A percentile compares a stretch with the other conserved stretches of the same genome.
phyloP scores from a whole-genome alignment of 345 rosid species.

The Rhizophora apiculata region DNA sequence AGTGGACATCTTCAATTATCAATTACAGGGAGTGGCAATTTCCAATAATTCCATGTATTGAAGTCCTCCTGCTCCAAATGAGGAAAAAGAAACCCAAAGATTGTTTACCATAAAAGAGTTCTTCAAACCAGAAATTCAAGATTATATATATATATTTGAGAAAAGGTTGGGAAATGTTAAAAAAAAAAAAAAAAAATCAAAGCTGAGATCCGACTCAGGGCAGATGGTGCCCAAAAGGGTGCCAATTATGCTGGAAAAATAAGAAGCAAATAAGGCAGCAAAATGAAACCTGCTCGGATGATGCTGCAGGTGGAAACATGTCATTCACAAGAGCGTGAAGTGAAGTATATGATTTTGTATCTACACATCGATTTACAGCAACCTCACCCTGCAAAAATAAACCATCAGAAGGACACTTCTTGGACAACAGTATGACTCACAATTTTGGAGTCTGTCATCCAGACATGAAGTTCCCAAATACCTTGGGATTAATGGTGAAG shows the following conservation, averaged over 20 bases:
- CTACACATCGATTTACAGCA: conserved; percentile 71
- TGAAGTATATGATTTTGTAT: conserved; percentile 76
- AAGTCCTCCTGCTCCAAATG: conserved; percentile 64
- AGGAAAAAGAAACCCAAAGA: conserved; percentile 7
- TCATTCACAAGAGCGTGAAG: conserved; percentile 79
- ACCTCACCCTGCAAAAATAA: conserved; percentile 75
- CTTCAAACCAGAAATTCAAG: background rate
- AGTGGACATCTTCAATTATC: conserved; percentile 33
- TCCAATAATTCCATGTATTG: conserved; percentile 96
- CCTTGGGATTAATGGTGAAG: conserved; percentile 96
- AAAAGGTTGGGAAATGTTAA: background rate
- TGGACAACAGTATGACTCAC: background rate
- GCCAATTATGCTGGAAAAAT: background rate
- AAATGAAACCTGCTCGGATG: conserved; percentile 62
- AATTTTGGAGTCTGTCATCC: background rate
- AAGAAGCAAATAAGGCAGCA: conserved; percentile 6
- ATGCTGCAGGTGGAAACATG: conserved; percentile 70
- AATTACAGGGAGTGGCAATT: conserved; percentile 55
- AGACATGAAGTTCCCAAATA: conserved; percentile 23
- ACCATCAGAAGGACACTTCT: conserved; percentile 15
- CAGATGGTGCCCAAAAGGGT: background rate
- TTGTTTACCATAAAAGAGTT: conserved; percentile 1
- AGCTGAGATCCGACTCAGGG: background rate
- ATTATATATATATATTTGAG: background rate
- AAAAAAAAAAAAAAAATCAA: background rate